Conservation (phyloP, 1,139 yeast genomes). For the Candida pseudoviswanathii region DNA sequence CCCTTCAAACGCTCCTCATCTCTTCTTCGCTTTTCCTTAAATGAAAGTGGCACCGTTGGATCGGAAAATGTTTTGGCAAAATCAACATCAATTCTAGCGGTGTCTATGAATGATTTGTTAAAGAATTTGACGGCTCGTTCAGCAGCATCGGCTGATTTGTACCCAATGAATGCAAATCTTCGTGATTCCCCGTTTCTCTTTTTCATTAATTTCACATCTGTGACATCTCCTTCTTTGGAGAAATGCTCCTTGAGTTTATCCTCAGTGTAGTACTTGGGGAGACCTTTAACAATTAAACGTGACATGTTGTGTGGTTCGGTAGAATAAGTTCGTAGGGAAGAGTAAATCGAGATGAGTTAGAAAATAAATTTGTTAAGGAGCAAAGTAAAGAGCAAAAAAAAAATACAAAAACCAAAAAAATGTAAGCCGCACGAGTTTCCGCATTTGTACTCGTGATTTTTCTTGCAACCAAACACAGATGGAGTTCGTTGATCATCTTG, state of each 20-base stretch:
- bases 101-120: constrained; percentile 78
- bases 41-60: constrained; percentile 74
- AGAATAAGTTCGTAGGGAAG: neutral
- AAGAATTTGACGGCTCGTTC: constrained; percentile 75
- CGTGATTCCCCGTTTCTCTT: constrained; percentile 85
- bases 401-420: constrained; percentile 2
- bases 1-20: constrained; percentile 55
- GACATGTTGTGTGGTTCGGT: constrained; percentile 54
- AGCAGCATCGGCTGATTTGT: constrained; percentile 71
- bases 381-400: neutral
- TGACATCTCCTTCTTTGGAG: constrained; percentile 61
- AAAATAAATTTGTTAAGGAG: constrained; percentile 1
- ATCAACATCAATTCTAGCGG: constrained; percentile 76
- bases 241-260: constrained; percentile 74
- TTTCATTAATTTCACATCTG: constrained; percentile 85
- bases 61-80: constrained; percentile 86
- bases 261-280: constrained; percentile 81
- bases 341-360: constrained; percentile 4
- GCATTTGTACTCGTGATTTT: neutral
- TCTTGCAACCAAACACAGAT: constrained; percentile 9
- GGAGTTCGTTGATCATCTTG: constrained; percentile 26
- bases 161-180: constrained; percentile 92
- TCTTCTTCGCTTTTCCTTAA: constrained; percentile 62
- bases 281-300: constrained; percentile 91
- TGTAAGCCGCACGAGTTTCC: constrained; percentile 4